These are phyloP conservation scores for Vicia villosa DNA, from an alignment of 306 rosid genomes.

Conservation along the genomic window DNA sequence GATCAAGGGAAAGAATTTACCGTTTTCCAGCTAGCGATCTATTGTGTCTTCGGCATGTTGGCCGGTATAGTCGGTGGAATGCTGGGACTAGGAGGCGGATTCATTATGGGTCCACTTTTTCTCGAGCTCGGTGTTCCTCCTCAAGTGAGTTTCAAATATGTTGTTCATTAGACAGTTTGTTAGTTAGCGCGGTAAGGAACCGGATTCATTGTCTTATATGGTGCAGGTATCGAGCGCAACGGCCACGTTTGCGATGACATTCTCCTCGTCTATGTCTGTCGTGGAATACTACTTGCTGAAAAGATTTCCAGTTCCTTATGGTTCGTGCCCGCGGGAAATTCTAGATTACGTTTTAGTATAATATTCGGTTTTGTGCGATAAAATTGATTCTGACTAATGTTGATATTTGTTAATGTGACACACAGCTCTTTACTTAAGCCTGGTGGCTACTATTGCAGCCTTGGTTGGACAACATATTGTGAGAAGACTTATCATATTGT, in stretches of 20 bases:
- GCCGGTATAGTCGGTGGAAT: slow-evolving; percentile 92
- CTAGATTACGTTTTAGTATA: neutral
- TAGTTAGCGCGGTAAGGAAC: neutral
- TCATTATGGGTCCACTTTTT: slow-evolving; percentile 93
- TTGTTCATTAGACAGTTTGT: neutral
- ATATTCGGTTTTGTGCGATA: neutral
- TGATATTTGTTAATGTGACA: slow-evolving; percentile 14
- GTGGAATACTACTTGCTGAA: slow-evolving; percentile 85
- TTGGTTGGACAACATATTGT: slow-evolving; percentile 76
- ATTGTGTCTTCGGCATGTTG: slow-evolving; percentile 61
- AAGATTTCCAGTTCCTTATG: slow-evolving; percentile 90
- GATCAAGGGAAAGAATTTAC: slow-evolving; percentile 47
- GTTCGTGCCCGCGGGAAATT: slow-evolving; percentile 39
- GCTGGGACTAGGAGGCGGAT: slow-evolving; percentile 97
- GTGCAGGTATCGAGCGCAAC: slow-evolving; percentile 92
- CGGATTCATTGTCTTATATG: slow-evolving; percentile 29
- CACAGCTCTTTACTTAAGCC: slow-evolving; percentile 70
- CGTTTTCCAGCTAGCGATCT: slow-evolving; percentile 53
- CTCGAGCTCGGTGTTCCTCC: slow-evolving; percentile 93
- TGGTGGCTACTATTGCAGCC: slow-evolving; percentile 83
- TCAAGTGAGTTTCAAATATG: slow-evolving; percentile 57
- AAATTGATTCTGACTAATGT: neutral
- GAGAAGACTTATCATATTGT: slow-evolving; percentile 58
- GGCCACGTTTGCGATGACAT: slow-evolving; percentile 92
- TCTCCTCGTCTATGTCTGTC: slow-evolving; percentile 97